Evolutionary conservation across 2,329 filamentous ascomycete species (phyloP).

Genomic region (Macrophomina phaseolina): DNA sequence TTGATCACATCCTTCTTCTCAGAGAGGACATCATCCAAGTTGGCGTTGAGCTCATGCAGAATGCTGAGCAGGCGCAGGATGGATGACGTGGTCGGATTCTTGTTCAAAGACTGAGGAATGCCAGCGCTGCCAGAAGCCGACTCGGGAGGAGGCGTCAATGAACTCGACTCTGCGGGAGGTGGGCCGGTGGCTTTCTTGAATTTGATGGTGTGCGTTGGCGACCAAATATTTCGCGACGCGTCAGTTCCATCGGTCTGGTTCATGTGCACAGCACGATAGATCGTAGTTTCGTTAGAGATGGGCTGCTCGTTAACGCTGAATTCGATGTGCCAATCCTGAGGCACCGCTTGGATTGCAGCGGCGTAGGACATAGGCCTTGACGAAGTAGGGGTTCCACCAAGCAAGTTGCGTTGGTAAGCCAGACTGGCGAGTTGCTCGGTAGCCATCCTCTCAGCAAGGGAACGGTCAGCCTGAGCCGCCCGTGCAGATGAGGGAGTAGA

Average conservation of each 20-base stretch:
- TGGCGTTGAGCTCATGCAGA: constrained; percentile 89
- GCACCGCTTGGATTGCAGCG: constrained; percentile 77
- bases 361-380: constrained; percentile 78
- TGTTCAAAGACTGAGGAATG: constrained; percentile 79
- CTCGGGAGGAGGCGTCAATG: constrained; percentile 62
- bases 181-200: constrained; percentile 87
- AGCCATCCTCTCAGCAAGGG: constrained; percentile 33
- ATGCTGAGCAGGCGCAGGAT: constrained; percentile 90
- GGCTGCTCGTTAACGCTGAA: constrained; percentile 86
- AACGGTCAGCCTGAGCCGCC: constrained; percentile 39
- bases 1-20: constrained; percentile 74
- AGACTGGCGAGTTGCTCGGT: constrained; percentile 38
- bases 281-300: constrained; percentile 89
- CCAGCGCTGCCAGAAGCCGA: constrained; percentile 60
- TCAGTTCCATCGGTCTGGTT: constrained; percentile 65
- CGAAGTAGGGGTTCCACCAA: constrained; percentile 53
- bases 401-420: constrained; percentile 28
- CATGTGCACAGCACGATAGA: constrained; percentile 86
- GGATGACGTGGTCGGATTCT: constrained; percentile 81
- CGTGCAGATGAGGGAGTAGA: constrained; percentile 39
- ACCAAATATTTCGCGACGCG: constrained; percentile 82
- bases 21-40: constrained; percentile 86
- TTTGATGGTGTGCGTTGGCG: constrained; percentile 85
- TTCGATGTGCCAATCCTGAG: constrained; percentile 97
- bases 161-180: constrained; percentile 73